Percentiles rank a stretch among this genome's conserved stretches.
These are phyloP conservation scores for Thamnidium elegans DNA, from an alignment of 192 early-diverging fungal species.

Conservation along the genomic window DNA sequence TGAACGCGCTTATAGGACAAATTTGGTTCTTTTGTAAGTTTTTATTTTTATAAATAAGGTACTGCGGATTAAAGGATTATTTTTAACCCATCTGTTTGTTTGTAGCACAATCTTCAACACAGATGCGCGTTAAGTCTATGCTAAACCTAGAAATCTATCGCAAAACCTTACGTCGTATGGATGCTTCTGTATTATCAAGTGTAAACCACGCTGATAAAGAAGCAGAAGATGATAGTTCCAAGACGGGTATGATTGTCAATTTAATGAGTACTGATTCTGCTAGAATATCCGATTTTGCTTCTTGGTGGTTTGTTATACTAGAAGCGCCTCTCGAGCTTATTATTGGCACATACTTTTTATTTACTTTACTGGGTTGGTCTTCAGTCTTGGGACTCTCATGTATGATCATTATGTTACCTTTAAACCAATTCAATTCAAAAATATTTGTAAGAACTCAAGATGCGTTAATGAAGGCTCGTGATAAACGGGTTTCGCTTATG, in stretches of 20 bases:
- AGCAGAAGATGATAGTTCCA: conserved; percentile 25
- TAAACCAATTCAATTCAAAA: conserved; percentile 36
- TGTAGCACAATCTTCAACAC: conserved; percentile 24
- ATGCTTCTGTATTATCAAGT: conserved; percentile 35
- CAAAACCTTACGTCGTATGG: conserved; percentile 53
- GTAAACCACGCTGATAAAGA: conserved; percentile 28
- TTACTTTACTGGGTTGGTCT: conserved; percentile 75
- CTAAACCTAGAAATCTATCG: conserved; percentile 54
- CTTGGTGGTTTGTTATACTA: conserved; percentile 51
- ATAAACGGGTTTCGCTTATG: conserved; percentile 74
- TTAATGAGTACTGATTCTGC: conserved; percentile 70
- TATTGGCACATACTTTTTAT: conserved; percentile 64
- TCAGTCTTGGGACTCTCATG: conserved; percentile 72
- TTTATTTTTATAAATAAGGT: no score
- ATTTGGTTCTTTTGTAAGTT: no score
- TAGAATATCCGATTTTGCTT: conserved; percentile 49
- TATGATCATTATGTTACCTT: conserved; percentile 45
- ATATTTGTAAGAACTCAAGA: conserved; percentile 45
- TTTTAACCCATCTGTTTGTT: conserved; percentile 11
- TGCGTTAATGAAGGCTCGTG: conserved; percentile 58
- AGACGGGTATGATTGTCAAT: conserved; percentile 70
- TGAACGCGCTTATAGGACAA: no score
- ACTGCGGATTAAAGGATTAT: conserved; percentile 35
- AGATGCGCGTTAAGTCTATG: conserved; percentile 19
- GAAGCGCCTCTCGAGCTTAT: conserved; percentile 57